phyloP scores from a whole-genome alignment of 1,284 basidiomycete genomes.

The Microbotryum intermedium region DNA sequence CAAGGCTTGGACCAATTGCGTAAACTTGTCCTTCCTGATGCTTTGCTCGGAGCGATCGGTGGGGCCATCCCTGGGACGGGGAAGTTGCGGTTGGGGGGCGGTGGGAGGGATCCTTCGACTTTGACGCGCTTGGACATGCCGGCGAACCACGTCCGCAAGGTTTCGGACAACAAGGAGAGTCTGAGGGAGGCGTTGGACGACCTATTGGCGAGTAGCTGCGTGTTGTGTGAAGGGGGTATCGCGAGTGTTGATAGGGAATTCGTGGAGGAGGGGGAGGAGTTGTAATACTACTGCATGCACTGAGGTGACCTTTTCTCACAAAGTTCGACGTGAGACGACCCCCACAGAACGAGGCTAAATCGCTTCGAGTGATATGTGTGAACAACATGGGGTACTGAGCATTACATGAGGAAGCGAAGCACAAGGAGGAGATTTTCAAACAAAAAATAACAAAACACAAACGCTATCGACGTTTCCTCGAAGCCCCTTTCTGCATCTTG shows the following conservation, averaged over 20 bases:
- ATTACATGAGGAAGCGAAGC: too few species aligned
- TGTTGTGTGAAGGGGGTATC: slow-evolving; percentile 80
- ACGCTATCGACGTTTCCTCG: neutral
- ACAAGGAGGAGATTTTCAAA: too few species aligned
- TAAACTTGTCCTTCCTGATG: slow-evolving; percentile 84
- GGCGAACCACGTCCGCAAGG: slow-evolving; percentile 43
- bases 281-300: neutral
- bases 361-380: too few species aligned
- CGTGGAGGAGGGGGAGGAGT: neutral
- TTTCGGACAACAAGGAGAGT: slow-evolving; percentile 49
- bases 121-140: slow-evolving; percentile 46
- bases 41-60: slow-evolving; percentile 48
- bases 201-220: slow-evolving; percentile 74
- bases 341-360: too few species aligned
- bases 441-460: too few species aligned
- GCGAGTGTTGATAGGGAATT: slow-evolving; percentile 60
- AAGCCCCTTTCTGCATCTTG: slow-evolving; percentile 11
- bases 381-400: too few species aligned
- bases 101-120: slow-evolving; percentile 54
- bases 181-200: slow-evolving; percentile 75
- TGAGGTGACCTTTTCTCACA: too few species aligned
- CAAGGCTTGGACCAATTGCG: slow-evolving; percentile 58
- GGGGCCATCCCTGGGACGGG: slow-evolving; percentile 35
- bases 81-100: slow-evolving; percentile 49
- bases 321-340: too few species aligned